phyloP scores from a whole-genome alignment of 2,329 filamentous ascomycete genomes.

The Colletotrichum navitas region DNA sequence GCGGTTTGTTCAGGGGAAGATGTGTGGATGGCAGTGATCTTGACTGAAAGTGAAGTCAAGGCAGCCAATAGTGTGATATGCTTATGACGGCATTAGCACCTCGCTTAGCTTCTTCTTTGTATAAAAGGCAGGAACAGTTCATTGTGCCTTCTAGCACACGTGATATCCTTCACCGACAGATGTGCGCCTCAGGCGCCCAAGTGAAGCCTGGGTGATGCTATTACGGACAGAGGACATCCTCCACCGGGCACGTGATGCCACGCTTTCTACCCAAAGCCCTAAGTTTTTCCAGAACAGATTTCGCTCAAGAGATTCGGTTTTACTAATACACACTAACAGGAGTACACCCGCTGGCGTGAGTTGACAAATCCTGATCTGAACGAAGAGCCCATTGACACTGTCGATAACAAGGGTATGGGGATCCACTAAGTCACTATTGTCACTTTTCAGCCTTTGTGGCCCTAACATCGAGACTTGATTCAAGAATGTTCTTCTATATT shows the following conservation, averaged over 20 bases:
- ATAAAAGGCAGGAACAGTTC: not conserved
- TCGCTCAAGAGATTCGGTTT: not conserved
- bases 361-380: not conserved
- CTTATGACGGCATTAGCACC: not conserved
- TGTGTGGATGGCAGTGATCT: not conserved
- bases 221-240: not conserved
- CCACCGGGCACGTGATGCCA: not conserved
- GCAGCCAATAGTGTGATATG: not conserved
- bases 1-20: not conserved
- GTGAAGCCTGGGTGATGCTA: not conserved
- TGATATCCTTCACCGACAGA: conserved; percentile 23
- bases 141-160: conserved; percentile 2
- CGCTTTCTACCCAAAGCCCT: not conserved
- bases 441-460: no score
- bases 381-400: not conserved
- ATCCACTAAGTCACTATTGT: not conserved
- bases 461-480: not conserved
- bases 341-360: not conserved
- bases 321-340: not conserved
- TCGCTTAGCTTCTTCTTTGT: conserved; percentile 2
- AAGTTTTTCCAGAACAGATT: not conserved
- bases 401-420: not conserved
- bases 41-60: not conserved
- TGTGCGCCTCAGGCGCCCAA: conserved; percentile 25
- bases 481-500: no score